Base-by-base conservation (phyloP, 148 eudicot species). In the Tetragonia tetragonoides region DNA sequence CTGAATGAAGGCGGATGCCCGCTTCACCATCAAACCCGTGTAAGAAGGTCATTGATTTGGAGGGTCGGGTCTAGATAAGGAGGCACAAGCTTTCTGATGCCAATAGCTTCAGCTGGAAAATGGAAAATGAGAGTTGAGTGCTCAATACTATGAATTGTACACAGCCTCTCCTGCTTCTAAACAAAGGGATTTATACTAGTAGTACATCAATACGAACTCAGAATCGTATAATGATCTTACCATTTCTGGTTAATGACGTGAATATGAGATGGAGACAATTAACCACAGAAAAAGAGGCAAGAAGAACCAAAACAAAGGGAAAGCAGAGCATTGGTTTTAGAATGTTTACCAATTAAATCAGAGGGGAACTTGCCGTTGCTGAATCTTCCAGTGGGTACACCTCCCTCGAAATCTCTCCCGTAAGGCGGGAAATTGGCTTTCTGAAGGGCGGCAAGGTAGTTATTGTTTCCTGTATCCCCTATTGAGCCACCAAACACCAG, bases 351-450 rank as follows among this genome's bases (percentile, higher is more conserved):
- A 16, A 83, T 21, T 15, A 75, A 64, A 70, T 79, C 82, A 46
- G 85, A 78, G 11, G 85, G 80, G 38, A 83, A 38, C 61, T 83
- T 83, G 70, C 82, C 83, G 46, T 83, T 83, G 70, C 85, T 83
- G 24, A 70, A 83, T 80, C 85, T 83, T 66, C 85, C 85, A 6
- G 85, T 83, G 15, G 85, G 70, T 4, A 65, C 28, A 76, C 77
- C 74, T 3, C 80, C 80, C 5, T 68, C 49, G 28, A 78, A 81
- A 20, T 81, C 80, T 56, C 84, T 46, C 1, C 86, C 84, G 65
- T 93, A 93, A 42, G 95, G 97, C 28, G 89, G 95, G 76, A 70
- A 91, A 59, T 93, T 85, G 62, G 82, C 87, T 74, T 81, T 91
- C 0, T 76, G 81, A 7, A 88, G 42, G 0, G 93, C 91, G 1